Base-by-base conservation (phyloP, 23 red algal genomes). In the Pyropia haitanensis region DNA sequence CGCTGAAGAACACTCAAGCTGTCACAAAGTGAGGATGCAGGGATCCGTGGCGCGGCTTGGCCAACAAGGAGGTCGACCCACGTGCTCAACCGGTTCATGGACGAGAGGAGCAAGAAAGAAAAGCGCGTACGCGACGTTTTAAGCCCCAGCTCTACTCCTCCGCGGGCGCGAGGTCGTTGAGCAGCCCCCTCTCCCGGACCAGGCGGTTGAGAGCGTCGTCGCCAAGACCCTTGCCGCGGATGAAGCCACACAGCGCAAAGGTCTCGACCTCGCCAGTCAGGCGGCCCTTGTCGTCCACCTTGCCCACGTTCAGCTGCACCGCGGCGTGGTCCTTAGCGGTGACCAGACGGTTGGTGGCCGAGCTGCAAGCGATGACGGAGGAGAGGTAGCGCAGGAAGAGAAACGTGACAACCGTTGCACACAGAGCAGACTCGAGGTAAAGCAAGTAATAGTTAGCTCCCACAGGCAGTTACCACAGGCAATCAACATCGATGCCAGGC, bases 241-340 rank as follows among this genome's bases (percentile, higher is more conserved):
- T 70, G 46, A 78, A 90, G 27, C 92, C 92, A 59, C 78, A 77
- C 46, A 96, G 58, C 60, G 83, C 92, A 18, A 96, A 72, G 27
- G 92, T 96, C 67, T 85, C 71, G 68, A 72, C 61, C 76, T 96
- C 92, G 65, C 92, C 92, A 22, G 65, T 83, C 12, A 84, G 44
- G 31, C 63, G 56, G 64, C 89, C 89, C 17, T 85, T 84, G 8
- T 96, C 84, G 58, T 96, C 86, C 14, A 96, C 92, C 70, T 83
- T 73, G 8, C 74, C 92, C 2, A 89, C 61, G 69, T 85, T 87
- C 51, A 96, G 78, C 76, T 96, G 92, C 63, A 96, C 92, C 2
- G 92, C 90, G 51, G 92, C 83, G 76, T 96, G 83, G 49, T 96
- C 92, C 67, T 89, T 96, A 1, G 92, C 92, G 34, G 92, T 86